A percentile compares a stretch with the other conserved stretches of the same genome.
phyloP scores from a whole-genome alignment of 495 filamentous ascomycete genomes.

The Cercophora samala region DNA sequence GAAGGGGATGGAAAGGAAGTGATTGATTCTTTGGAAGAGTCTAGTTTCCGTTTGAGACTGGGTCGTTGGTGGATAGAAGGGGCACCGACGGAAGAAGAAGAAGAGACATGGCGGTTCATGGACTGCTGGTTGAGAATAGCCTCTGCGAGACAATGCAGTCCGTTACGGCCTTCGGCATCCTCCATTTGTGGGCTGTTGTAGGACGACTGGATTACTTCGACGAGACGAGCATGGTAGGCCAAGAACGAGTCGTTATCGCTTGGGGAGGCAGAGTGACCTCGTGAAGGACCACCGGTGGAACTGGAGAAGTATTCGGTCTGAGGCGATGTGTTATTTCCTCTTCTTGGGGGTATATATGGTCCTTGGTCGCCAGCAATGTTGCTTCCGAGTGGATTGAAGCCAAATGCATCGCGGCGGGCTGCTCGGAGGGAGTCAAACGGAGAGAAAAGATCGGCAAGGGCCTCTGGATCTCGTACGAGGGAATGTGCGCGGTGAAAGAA shows the following conservation, averaged over 20 bases:
- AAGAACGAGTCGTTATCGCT: slow-evolving; percentile 23
- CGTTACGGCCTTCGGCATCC: slow-evolving; percentile 46
- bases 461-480: slow-evolving; percentile 18
- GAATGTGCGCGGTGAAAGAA: slow-evolving; percentile 42
- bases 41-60: slow-evolving; percentile 22
- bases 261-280: slow-evolving; percentile 4
- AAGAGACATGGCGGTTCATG: slow-evolving; percentile 26
- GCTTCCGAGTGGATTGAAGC: slow-evolving; percentile 22
- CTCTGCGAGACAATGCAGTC: slow-evolving; percentile 49
- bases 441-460: slow-evolving; percentile 16
- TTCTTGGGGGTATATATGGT: slow-evolving; percentile 21
- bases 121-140: slow-evolving; percentile 34
- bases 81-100: neutral
- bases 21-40: slow-evolving; percentile 3
- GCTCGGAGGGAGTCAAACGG: slow-evolving; percentile 15
- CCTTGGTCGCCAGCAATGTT: neutral
- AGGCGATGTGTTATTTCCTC: slow-evolving; percentile 11
- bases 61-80: slow-evolving; percentile 7
- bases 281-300: neutral
- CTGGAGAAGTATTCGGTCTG: slow-evolving; percentile 2
- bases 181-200: slow-evolving; percentile 32
- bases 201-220: slow-evolving; percentile 36
- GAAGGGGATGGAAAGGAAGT: neutral
- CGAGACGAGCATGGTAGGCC: slow-evolving; percentile 32
- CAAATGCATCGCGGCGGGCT: slow-evolving; percentile 39